These are phyloP conservation scores for Penicillium hesseltinei DNA, from an alignment of 2,329 filamentous ascomycete species.

Conservation along the genomic window DNA sequence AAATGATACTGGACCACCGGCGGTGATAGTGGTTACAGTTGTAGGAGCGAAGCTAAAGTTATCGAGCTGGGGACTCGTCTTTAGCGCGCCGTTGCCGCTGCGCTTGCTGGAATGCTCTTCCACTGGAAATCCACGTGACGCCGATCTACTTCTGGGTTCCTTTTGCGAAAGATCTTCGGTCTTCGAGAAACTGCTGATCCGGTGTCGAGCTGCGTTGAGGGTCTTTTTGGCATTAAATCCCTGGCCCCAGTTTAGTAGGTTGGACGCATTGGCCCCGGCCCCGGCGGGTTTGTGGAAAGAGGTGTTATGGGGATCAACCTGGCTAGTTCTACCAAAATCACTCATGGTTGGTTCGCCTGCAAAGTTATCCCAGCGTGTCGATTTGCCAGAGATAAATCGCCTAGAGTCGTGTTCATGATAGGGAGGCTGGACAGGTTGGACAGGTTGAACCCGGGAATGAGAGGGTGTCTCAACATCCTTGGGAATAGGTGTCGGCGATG, in stretches of 20 bases:
- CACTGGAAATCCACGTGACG: constrained; percentile 47
- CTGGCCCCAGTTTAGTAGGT: constrained; percentile 34
- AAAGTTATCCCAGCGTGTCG: constrained; percentile 60
- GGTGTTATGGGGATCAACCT: constrained; percentile 52
- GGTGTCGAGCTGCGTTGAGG: constrained; percentile 31
- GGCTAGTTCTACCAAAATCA: constrained; percentile 55
- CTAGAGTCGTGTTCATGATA: constrained; percentile 8
- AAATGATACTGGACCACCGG: constrained; percentile 22
- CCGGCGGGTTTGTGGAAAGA: constrained; percentile 26
- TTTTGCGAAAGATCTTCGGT: constrained; percentile 55
- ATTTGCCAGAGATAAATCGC: constrained; percentile 15
- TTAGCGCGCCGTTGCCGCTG: constrained; percentile 30
- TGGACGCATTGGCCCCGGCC: constrained; percentile 28
- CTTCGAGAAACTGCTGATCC: constrained; percentile 48
- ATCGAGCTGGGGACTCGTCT: constrained; percentile 27
- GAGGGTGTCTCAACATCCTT: constrained; percentile 1
- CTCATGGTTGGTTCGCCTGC: constrained; percentile 65
- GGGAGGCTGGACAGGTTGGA: neutral
- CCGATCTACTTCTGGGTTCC: constrained; percentile 57
- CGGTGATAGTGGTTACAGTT: constrained; percentile 36
- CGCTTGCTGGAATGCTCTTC: constrained; percentile 20
- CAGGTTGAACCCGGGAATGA: neutral
- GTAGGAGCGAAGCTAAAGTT: constrained; percentile 28
- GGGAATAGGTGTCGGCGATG: constrained; percentile 5
- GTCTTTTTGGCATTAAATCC: constrained; percentile 39